phyloP scores from a whole-genome alignment of 192 early-diverging fungal genomes.

The Neocallimastix lanati region DNA sequence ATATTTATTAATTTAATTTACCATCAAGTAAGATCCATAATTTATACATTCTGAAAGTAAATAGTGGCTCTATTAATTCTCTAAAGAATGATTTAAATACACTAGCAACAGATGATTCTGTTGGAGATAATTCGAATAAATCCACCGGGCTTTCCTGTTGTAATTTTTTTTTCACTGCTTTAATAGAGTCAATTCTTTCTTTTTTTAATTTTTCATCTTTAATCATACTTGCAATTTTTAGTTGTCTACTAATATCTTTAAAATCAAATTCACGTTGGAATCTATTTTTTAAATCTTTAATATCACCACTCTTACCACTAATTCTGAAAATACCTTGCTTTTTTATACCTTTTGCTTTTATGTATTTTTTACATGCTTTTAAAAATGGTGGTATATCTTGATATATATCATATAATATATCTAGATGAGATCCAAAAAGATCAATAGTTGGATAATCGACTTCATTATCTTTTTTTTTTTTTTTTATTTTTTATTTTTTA shows the following conservation, averaged over 20 bases:
- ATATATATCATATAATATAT: not conserved
- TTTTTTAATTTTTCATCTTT: not conserved
- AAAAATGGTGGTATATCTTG: not conserved
- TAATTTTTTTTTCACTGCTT: not conserved
- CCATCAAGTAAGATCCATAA: not conserved
- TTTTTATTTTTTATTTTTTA: too few species aligned
- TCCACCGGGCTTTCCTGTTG: not conserved
- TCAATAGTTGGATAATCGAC: not conserved
- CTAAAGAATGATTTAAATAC: not conserved
- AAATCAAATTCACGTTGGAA: not conserved
- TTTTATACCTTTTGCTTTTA: not conserved
- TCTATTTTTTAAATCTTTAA: not conserved
- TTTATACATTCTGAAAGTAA: not conserved
- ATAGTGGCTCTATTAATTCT: not conserved
- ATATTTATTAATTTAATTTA: too few species aligned
- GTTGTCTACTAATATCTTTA: not conserved
- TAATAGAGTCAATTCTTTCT: not conserved
- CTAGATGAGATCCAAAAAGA: not conserved
- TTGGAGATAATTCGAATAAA: not conserved
- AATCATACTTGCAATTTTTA: not conserved
- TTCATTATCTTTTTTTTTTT: not conserved
- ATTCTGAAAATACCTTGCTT: not conserved
- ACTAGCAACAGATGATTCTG: not conserved
- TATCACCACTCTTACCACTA: not conserved
- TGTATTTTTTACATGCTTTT: not conserved